Conservation (phyloP, 148 eudicot genomes). For the Amaranthus hypochondriacus region DNA sequence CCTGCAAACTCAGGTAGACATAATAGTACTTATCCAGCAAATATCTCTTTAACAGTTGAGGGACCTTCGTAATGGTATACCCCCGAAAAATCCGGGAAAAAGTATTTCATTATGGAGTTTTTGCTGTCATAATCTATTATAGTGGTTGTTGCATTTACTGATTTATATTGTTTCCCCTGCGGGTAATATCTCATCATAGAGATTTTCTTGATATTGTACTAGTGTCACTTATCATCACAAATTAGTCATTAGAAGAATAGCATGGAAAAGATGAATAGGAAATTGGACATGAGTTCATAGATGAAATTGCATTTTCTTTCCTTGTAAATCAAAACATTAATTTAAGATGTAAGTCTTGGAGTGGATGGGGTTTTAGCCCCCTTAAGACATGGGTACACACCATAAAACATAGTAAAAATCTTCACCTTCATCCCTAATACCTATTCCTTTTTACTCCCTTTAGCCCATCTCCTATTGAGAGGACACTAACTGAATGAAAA, state of each 20-base stretch:
- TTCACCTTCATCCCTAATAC: conserved; percentile 35
- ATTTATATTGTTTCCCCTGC: background rate
- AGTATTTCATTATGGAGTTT: background rate
- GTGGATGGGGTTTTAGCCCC: conserved; percentile 21
- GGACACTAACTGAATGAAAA: conserved; percentile 28
- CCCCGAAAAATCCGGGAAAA: background rate
- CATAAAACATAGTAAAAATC: conserved; percentile 34
- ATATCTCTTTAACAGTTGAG: background rate
- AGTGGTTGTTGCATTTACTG: conserved; percentile 10
- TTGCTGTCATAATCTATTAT: background rate
- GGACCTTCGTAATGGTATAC: background rate
- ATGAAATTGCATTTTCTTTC: conserved; percentile 4
- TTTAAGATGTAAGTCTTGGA: conserved; percentile 23
- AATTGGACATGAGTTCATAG: conserved; percentile 20
- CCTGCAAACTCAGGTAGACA: conserved; percentile 14
- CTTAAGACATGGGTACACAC: conserved; percentile 23
- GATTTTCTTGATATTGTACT: too few species aligned
- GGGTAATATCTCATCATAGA: background rate
- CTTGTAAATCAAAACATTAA: conserved; percentile 30
- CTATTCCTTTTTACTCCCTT: conserved; percentile 27
- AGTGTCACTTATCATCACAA: conserved; percentile 9
- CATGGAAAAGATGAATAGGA: conserved; percentile 15
- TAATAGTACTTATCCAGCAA: background rate
- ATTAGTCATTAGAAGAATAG: conserved; percentile 13
- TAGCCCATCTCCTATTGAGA: conserved; percentile 31